Percentiles rank a stretch among this genome's conserved stretches.
phyloP scores from a whole-genome alignment of 2,329 filamentous ascomycete species.

The Neopestalotiopsis sp. region DNA sequence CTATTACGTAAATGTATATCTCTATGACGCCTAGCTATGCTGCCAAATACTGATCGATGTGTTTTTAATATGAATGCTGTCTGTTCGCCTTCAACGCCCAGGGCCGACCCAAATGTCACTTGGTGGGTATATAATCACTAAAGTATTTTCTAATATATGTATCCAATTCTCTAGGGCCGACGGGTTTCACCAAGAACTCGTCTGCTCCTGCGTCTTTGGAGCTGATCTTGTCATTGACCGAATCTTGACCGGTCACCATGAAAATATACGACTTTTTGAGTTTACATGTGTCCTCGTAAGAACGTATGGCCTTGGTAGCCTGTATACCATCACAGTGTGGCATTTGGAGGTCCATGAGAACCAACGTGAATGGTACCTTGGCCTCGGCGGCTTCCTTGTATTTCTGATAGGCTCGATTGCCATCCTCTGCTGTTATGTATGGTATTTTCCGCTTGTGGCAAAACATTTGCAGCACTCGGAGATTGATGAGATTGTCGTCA shows the following conservation, averaged over 20 bases:
- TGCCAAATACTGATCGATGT: not conserved
- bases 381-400: slow-evolving; percentile 11
- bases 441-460: slow-evolving; percentile 19
- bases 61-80: not conserved
- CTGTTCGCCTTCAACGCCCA: not conserved
- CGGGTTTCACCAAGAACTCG: slow-evolving; percentile 21
- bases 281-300: slow-evolving; percentile 8
- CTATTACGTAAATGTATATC: no score
- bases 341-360: slow-evolving; percentile 22
- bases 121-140: not conserved
- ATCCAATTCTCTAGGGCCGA: slow-evolving; percentile 16
- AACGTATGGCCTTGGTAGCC: slow-evolving; percentile 18
- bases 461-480: slow-evolving; percentile 19
- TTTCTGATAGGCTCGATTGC: slow-evolving; percentile 8
- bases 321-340: slow-evolving; percentile 18
- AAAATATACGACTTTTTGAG: not conserved
- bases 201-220: slow-evolving; percentile 18
- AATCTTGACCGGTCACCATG: slow-evolving; percentile 21
- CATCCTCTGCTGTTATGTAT: slow-evolving; percentile 19
- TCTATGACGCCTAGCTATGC: not conserved
- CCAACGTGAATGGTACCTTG: slow-evolving; percentile 13
- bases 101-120: not conserved
- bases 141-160: slow-evolving; percentile 13
- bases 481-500: slow-evolving; percentile 21
- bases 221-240: slow-evolving; percentile 9